Evolutionary conservation across 371 early-diverging fungal genomes (phyloP), one percentile per base, ranked within the genome.

Genomic region (Sporodiniella umbellata): DNA sequence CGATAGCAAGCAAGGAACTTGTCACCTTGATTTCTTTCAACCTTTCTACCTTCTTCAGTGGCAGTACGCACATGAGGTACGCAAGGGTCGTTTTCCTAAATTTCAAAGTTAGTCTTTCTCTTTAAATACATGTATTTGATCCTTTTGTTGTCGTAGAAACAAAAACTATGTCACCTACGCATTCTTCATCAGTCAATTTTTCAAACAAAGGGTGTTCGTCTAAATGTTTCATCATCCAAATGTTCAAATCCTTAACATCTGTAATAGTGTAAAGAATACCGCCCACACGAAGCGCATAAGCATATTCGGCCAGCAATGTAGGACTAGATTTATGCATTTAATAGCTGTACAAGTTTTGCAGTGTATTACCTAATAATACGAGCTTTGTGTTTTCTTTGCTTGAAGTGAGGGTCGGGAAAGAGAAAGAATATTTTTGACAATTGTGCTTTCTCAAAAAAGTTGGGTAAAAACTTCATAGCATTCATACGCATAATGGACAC

Each of bases 371-470:
- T 94, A 54, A 99, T 92, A 55, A 99, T 98, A 45, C 99, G 81
- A 1, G 95, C 96, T 82, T 99, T 99, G 75, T 99, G 98, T 77
- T 99, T 99, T 70, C 92, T 85, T 66, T 95, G 98, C 70, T 99
- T 99, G 72, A 99, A 99, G 64, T 99, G 99, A 21, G 99, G 99
- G 75, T 99, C 99, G 42, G 98, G 95, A 61, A 93, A 93, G 59
- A 99, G 81, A 69, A 99, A 94, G 67, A 99, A 99, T 66, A 99
- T 84, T 74, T 99, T 99, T 30, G 88, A 81, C 35, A 99, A 79
- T 84, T 93, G 65, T 45, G 84, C 94, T 76, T 95, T 93, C 53
- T 83, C 79, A 62, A 99, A 97, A 68, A 99, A 96, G 81, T 99
- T 98, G 50, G 98, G 96, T 63, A 97, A 69, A 66, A 97, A 99